Percentiles rank a stretch among this genome's conserved stretches.
Conservation (phyloP, 805 yeast genomes). For the Kregervanrija pseudodelftensis region DNA sequence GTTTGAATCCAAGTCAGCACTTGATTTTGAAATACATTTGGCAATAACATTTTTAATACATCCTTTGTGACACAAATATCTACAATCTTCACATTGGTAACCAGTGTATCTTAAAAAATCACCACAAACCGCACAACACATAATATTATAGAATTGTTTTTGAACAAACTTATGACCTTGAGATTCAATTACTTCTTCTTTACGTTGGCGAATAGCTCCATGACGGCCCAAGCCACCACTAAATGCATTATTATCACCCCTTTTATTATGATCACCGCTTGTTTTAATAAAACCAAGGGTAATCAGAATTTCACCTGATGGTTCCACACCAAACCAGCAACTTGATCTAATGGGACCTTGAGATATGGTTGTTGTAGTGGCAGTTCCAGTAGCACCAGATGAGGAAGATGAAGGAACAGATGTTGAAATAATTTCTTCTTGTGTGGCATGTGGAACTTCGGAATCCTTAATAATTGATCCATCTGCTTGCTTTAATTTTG, state of each 20-base stretch:
- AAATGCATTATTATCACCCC: slow-evolving; percentile 38
- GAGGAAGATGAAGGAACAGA: neutral
- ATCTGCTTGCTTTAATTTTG: slow-evolving; percentile 33
- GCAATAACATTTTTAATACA: slow-evolving; percentile 77
- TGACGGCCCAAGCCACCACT: slow-evolving; percentile 82
- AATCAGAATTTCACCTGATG: slow-evolving; percentile 83
- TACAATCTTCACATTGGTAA: slow-evolving; percentile 79
- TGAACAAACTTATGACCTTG: slow-evolving; percentile 97
- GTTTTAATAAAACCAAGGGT: slow-evolving; percentile 73
- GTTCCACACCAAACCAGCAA: slow-evolving; percentile 88
- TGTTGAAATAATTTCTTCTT: neutral
- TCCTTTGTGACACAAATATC: slow-evolving; percentile 71
- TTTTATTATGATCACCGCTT: slow-evolving; percentile 30
- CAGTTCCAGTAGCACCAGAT: neutral
- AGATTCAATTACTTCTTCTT: slow-evolving; percentile 84
- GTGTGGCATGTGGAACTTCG: no score
- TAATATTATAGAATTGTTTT: slow-evolving; percentile 89
- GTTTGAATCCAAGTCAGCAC: slow-evolving; percentile 61
- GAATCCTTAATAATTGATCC: no score
- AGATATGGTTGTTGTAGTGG: neutral
- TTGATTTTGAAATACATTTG: slow-evolving; percentile 73
- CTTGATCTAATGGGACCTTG: slow-evolving; percentile 32
- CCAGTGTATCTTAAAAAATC: slow-evolving; percentile 88
- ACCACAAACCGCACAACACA: slow-evolving; percentile 97
- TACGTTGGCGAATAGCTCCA: slow-evolving; percentile 94